Percentiles rank a stretch among this genome's conserved stretches.
Conservation (phyloP, 108 stramenopile genomes). For the Conticribra guillardii region DNA sequence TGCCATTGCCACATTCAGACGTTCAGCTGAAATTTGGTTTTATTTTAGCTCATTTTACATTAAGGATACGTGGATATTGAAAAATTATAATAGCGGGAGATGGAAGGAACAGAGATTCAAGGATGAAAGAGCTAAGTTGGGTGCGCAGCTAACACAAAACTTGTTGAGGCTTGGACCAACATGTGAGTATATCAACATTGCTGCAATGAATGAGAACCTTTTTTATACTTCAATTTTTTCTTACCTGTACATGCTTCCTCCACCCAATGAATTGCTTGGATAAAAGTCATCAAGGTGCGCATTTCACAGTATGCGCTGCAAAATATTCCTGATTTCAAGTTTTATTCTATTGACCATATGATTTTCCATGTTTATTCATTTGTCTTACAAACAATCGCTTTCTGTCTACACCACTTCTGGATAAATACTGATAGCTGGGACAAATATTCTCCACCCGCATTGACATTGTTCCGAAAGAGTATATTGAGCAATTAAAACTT, state of each 20-base stretch:
- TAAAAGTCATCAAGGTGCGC: constrained; percentile 83
- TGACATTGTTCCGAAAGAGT: constrained; percentile 95
- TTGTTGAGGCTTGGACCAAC: constrained; percentile 94
- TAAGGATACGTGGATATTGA: constrained; percentile 77
- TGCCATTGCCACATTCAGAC: constrained; percentile 81
- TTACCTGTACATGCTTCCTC: no score
- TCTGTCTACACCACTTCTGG: neutral
- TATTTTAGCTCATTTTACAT: constrained; percentile 88
- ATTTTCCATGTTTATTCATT: no score
- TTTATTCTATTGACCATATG: no score
- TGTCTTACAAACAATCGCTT: no score
- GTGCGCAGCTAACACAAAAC: constrained; percentile 88
- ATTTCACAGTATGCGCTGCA: neutral
- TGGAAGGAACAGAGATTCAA: constrained; percentile 75
- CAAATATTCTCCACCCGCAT: constrained; percentile 96
- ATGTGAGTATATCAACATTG: constrained; percentile 15
- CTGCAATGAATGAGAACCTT: no score
- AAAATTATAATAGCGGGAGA: constrained; percentile 71
- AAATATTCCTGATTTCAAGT: neutral
- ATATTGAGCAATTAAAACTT: constrained; percentile 89
- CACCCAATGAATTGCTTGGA: no score
- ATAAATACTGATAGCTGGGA: constrained; percentile 70
- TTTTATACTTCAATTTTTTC: neutral
- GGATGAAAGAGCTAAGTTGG: constrained; percentile 75
- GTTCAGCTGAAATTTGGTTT: constrained; percentile 90